Percentiles rank a stretch among this genome's conserved stretches.
phyloP scores from a whole-genome alignment of 257 asterid species.

The Nicotiana tomentosiformis region DNA sequence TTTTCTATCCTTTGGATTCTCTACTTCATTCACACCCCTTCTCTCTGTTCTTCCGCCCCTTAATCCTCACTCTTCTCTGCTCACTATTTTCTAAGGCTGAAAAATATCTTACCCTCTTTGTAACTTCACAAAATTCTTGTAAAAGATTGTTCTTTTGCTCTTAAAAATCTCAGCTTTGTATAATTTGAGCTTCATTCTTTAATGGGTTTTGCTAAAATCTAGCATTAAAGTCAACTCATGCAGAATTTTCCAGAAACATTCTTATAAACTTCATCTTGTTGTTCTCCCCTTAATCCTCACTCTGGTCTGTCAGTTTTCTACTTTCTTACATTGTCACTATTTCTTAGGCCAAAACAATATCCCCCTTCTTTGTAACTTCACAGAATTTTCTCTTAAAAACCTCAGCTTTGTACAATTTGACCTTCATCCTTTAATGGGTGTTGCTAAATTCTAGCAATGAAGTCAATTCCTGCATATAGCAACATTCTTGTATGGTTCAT shows the following conservation, averaged over 20 bases:
- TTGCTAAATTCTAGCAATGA: slow-evolving; percentile 34
- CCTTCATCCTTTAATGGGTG: slow-evolving; percentile 16
- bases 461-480: slow-evolving; percentile 29
- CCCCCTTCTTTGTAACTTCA: not conserved
- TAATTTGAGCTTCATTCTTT: not conserved
- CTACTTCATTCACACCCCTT: slow-evolving; percentile 26
- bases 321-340: slow-evolving; percentile 10
- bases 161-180: not conserved
- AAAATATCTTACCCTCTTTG: not conserved
- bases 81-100: not conserved
- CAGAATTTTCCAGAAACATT: slow-evolving; percentile 12
- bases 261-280: not conserved
- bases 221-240: slow-evolving; percentile 40
- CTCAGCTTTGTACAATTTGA: not conserved
- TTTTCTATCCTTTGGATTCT: slow-evolving; percentile 47
- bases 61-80: not conserved
- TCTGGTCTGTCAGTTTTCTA: slow-evolving; percentile 4
- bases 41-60: not conserved
- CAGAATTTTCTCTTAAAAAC: not conserved
- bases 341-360: not conserved
- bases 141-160: not conserved
- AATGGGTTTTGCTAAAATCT: slow-evolving; percentile 25
- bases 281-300: not conserved
- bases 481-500: slow-evolving; percentile 2
- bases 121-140: slow-evolving; percentile 8